Evolutionary conservation across 2,329 filamentous ascomycete genomes (phyloP), one percentile per base, ranked within the genome.

Genomic region (Nothophoma quercina): DNA sequence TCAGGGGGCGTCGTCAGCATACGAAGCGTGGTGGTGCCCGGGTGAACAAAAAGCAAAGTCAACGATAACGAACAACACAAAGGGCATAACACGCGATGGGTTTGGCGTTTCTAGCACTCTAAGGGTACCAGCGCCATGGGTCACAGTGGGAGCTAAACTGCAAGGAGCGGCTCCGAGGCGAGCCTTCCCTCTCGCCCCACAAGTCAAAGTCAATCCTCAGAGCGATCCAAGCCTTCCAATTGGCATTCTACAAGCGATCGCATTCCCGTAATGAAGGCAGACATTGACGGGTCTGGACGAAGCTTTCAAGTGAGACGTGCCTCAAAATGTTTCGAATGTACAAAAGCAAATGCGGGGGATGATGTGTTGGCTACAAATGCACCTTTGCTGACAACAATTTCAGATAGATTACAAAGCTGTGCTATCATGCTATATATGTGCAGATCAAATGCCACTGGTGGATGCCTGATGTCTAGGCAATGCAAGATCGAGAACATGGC

Each of bases 21-120:
- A 28, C 5, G 16, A 18, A 28, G 46, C 25, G 16, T 5, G 19
- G 33, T 30, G 29, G 21, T 22, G n/a, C n/a, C n/a, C n/a, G 40
- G 18, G 12, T 49, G 38, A 6, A 34, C 28, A 39, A 51, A 51
- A 44, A 28, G 26, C 6, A 39, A 44, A 35, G 21, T 33, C 25
- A 38, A 40, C 25, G 40, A 51, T 44, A 44, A 39, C 39, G n/a
- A 38, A 25, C 38, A 39, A 32, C 21, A 44, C 21, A 19, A 16
- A 25, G 33, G 16, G 33, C 28, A 7, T 26, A 44, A 44, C 33
- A 5, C n/a, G 12, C 33, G 21, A 42, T 33, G 39, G 13, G 28
- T 32, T 9, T 35, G 9, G 26, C 26, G 2, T 33, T 21, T 41
- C 19, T 29, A 15, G 15, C 38, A 23, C 32, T 26, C 32, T 25